Evolutionary conservation across 2,329 filamentous ascomycete species (phyloP).

Genomic region (Mycocentrospora acerina): DNA sequence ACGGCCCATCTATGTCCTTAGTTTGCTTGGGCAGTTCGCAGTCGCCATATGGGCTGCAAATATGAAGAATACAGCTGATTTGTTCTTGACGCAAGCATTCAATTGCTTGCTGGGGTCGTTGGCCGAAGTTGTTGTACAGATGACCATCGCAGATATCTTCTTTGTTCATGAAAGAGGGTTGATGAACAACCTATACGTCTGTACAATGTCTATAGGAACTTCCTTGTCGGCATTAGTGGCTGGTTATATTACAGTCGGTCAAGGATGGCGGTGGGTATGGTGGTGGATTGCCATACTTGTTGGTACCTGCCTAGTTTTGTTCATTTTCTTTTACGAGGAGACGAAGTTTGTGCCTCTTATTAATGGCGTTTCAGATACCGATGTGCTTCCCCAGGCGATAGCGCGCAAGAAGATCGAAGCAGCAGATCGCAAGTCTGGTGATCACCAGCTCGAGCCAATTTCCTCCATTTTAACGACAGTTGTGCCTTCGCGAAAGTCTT

Average conservation of each 20-base stretch:
- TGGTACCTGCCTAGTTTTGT: conserved; percentile 32
- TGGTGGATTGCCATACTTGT: conserved; percentile 43
- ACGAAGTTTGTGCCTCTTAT: conserved; percentile 14
- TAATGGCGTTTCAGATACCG: conserved; percentile 11
- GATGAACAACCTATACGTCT: conserved; percentile 51
- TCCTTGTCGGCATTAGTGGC: conserved; percentile 45
- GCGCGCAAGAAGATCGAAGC: neutral
- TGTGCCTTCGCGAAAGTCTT: conserved; percentile 4
- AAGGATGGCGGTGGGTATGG: conserved; percentile 56
- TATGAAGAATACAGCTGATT: conserved; percentile 45
- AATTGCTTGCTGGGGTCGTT: conserved; percentile 49
- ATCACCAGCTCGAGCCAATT: conserved; percentile 4
- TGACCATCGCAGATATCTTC: conserved; percentile 52
- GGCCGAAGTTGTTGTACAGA: conserved; percentile 49
- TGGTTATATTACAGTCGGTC: conserved; percentile 44
- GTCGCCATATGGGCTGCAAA: conserved; percentile 48
- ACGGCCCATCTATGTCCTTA: conserved; percentile 50
- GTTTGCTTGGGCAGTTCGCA: conserved; percentile 41
- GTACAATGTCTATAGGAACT: conserved; percentile 41
- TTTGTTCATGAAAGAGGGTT: conserved; percentile 52
- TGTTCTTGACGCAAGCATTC: conserved; percentile 48
- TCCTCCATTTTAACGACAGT: conserved; percentile 2
- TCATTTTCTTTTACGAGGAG: conserved; percentile 51
- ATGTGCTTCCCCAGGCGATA: neutral
- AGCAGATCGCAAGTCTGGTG: neutral